These are phyloP conservation scores for Calonectria crousiana DNA, from an alignment of 2,329 filamentous ascomycete species.

Conservation along the genomic window DNA sequence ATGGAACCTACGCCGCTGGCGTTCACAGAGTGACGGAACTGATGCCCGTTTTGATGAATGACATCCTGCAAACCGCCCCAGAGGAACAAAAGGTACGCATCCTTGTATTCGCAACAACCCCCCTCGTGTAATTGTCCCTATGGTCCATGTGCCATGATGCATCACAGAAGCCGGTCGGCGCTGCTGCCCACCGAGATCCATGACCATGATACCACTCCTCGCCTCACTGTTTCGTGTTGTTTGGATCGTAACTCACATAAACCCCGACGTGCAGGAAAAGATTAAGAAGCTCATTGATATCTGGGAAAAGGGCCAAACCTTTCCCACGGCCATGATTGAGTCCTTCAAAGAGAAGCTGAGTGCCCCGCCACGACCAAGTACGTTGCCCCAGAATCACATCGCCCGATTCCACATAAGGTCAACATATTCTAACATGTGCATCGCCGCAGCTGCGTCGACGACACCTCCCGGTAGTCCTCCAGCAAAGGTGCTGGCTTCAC, in stretches of 20 bases:
- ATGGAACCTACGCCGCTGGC: slow-evolving; percentile 94
- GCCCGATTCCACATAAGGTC: neutral
- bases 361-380: slow-evolving; percentile 73
- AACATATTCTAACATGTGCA: slow-evolving; percentile 54
- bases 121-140: slow-evolving; percentile 38
- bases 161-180: slow-evolving; percentile 25
- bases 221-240: slow-evolving; percentile 27
- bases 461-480: slow-evolving; percentile 77
- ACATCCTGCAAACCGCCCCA: slow-evolving; percentile 89
- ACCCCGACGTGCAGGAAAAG: slow-evolving; percentile 80
- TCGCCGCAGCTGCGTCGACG: slow-evolving; percentile 72
- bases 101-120: slow-evolving; percentile 37
- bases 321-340: slow-evolving; percentile 82
- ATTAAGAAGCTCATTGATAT: slow-evolving; percentile 95
- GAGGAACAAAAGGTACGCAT: slow-evolving; percentile 96
- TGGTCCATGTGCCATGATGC: slow-evolving; percentile 31
- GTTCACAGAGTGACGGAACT: slow-evolving; percentile 97
- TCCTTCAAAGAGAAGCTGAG: slow-evolving; percentile 86
- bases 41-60: slow-evolving; percentile 93
- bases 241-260: slow-evolving; percentile 54
- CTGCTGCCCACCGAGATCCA: slow-evolving; percentile 26
- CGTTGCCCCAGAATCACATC: slow-evolving; percentile 51
- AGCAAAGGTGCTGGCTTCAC: slow-evolving; percentile 56
- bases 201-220: slow-evolving; percentile 34
- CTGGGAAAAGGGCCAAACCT: slow-evolving; percentile 96